phyloP scores from a whole-genome alignment of 345 rosid species.

The Pistacia atlantica region DNA sequence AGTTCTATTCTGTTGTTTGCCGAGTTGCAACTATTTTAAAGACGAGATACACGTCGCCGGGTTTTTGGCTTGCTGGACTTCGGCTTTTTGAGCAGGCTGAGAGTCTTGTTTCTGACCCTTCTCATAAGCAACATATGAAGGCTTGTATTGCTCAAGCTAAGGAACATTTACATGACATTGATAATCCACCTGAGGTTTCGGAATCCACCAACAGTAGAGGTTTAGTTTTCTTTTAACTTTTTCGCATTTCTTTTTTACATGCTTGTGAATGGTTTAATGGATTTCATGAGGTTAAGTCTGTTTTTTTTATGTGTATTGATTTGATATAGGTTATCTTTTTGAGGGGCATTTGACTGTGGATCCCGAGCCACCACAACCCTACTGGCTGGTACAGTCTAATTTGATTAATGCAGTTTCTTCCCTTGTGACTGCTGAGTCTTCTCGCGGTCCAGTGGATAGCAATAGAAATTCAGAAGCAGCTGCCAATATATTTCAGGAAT shows the following conservation, averaged over 20 bases:
- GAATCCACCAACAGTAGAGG: slow-evolving; percentile 44
- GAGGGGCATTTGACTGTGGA: slow-evolving; percentile 97
- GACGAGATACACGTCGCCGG: slow-evolving; percentile 82
- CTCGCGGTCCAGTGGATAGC: slow-evolving; percentile 33
- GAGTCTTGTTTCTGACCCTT: slow-evolving; percentile 48
- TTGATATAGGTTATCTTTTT: slow-evolving; percentile 71
- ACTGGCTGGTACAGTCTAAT: slow-evolving; percentile 76
- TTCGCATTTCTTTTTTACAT: not conserved
- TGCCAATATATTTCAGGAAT: slow-evolving; percentile 51
- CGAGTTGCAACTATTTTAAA: slow-evolving; percentile 81
- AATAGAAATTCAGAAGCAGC: slow-evolving; percentile 45
- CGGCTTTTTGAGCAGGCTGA: slow-evolving; percentile 69
- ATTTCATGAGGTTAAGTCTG: not conserved
- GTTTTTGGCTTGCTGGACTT: slow-evolving; percentile 85
- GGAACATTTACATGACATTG: slow-evolving; percentile 55
- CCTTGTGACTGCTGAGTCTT: slow-evolving; percentile 50
- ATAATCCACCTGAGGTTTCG: slow-evolving; percentile 37
- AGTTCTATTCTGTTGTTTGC: slow-evolving; percentile 78
- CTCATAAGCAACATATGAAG: slow-evolving; percentile 67
- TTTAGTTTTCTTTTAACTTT: slow-evolving; percentile 18
- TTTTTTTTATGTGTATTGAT: slow-evolving; percentile 9
- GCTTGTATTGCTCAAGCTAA: slow-evolving; percentile 68
- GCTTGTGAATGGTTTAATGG: not conserved
- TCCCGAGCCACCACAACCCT: slow-evolving; percentile 93
- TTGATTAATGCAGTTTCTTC: slow-evolving; percentile 63